Base-by-base conservation (phyloP, 805 yeast species). In the Lachancea meyersii region DNA sequence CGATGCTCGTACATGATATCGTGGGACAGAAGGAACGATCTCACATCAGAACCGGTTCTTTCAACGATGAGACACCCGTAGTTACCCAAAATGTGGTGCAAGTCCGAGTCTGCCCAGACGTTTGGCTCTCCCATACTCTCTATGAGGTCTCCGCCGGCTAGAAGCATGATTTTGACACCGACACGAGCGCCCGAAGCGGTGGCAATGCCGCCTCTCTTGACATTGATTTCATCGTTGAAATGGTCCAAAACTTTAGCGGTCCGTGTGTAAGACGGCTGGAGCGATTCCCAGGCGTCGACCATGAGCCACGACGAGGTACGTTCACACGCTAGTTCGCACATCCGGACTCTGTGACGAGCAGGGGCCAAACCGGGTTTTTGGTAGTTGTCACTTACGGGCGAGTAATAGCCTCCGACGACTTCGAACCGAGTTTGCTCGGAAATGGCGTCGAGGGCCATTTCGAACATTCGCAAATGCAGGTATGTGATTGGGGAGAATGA, bases 121-220 rank as follows among this genome's bases (percentile, higher is more conserved):
- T 91, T 93, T 18, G 98, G 97, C 65, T 93, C 98, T n/a, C 98
- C 98, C 97, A 93, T 93, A 34, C 94, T 82, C 63, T 93, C 98
- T 41, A 93, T 93, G 53, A 93, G 74, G 65, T 93, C 98, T 33
- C 98, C 98, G 40, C 98, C 98, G 0, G 98, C 98, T 31, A 93
- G 70, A 43, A 93, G 73, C 97, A 93, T 91, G 55, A 93, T 82
- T 61, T 91, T 91, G 41, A 85, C 96, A 19, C 96, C 96, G 44
- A 87, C 73, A 46, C 69, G 68, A 21, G 77, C 75, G 8, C 86
- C 85, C 34, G 72, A 68, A 5, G 72, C 69, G 8, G 79, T 77
- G 48, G 64, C 56, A 13, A 93, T 79, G 13, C 98, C 98, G 17
- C 94, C 89, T 44, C 95, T 70, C 59, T 84, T 86, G 47, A 88